A percentile compares a stretch with the other conserved stretches of the same genome.
phyloP scores from a whole-genome alignment of 129 eudicot species.

The Tagetes patula region DNA sequence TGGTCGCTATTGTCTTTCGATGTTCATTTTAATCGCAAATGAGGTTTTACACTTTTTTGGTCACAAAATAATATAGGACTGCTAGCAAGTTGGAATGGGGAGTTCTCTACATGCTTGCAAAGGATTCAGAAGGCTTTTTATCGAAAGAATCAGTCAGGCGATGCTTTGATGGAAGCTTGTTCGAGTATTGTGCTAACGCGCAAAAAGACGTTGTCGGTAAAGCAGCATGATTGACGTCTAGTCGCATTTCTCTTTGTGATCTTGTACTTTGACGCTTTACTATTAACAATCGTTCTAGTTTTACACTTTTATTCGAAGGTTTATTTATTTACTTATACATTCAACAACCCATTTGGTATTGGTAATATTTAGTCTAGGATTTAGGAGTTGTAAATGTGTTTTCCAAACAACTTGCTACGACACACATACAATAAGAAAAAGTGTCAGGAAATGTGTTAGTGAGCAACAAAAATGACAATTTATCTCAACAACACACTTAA shows the following conservation, averaged over 20 bases:
- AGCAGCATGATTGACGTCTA: conserved; percentile 27
- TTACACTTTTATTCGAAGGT: neutral
- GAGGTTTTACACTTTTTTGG: neutral
- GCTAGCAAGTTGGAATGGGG: conserved; percentile 59
- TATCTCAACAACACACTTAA: neutral
- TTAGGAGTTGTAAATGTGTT: neutral
- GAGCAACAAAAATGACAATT: neutral
- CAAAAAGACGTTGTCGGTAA: conserved; percentile 41
- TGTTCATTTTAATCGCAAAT: neutral
- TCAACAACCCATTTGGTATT: neutral
- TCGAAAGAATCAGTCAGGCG: conserved; percentile 58
- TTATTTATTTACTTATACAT: neutral
- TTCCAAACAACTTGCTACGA: too few species aligned
- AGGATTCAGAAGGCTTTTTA: conserved; percentile 56
- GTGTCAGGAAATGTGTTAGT: neutral
- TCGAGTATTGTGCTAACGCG: conserved; percentile 49
- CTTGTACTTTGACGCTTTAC: conserved; percentile 25
- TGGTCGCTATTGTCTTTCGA: neutral
- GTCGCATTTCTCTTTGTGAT: neutral
- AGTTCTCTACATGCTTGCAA: conserved; percentile 52
- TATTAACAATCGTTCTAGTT: conserved; percentile 9
- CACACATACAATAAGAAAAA: neutral
- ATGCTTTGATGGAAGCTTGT: conserved; percentile 59
- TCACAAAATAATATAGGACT: conserved; percentile 26
- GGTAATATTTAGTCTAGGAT: neutral